Evolutionary conservation across 345 rosid genomes (phyloP), one percentile per base, ranked within the genome.

Genomic region (Gossypium stocksii): DNA sequence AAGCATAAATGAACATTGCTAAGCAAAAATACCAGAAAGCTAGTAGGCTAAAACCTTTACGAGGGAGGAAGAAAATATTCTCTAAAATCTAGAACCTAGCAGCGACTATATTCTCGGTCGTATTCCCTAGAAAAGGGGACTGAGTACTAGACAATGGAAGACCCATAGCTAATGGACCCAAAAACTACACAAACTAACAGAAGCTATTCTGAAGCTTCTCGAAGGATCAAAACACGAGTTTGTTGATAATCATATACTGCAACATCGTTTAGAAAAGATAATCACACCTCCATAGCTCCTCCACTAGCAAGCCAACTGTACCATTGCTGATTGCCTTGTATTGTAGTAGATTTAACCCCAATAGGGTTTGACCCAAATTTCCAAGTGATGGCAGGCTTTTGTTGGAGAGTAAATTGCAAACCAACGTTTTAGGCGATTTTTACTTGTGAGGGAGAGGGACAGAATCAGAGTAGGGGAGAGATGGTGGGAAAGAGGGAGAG

Each of bases 281-380:
- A 74, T 95, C 97, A 29, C 97, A 95, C 79, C 85, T 88, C 91
- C 93, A 93, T 62, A 93, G 82, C 66, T 80, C 85, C 74, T 89
- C 90, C 71, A 86, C 81, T 38, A 95, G 93, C 61, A 84, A 45
- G 70, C 84, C 89, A 11, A 89, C 75, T 7, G 88, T 79, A 64
- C 80, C 75, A 75, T 57, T 66, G 78, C 88, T 89, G 64, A 95
- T 82, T 67, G 85, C 80, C n/a, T 82, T 90, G 87, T 97, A 95
- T 65, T 83, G 84, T 79, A 89, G 89, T 70, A 95, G 86, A 59
- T 93, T 91, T 82, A 95, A 80, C 34, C 99, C 98, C 72, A 87
- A 66, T 19, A 95, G 81, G 57, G 92, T 86, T 57, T 82, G 75
- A 67, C 94, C 97, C 79, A 95, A 71, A 72, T 80, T 82, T 66